Conservation (phyloP, 306 rosid species). For the Begonia peltatifolia region DNA sequence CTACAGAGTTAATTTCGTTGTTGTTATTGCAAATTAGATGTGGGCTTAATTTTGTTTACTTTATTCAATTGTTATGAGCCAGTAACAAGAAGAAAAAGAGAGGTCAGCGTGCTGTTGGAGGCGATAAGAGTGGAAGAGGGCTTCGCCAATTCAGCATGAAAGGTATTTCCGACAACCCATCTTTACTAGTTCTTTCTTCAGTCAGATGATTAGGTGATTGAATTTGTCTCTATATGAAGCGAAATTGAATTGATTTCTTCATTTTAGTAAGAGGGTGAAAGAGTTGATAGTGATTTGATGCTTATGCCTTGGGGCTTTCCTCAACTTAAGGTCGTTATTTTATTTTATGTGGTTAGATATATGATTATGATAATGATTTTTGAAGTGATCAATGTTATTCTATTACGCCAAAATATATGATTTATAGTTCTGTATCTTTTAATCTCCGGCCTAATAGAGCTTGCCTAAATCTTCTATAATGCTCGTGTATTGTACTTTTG, state of each 20-base stretch:
- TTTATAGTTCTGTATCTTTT: too few relatives aligned
- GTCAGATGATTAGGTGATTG: neutral
- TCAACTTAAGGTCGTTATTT: neutral
- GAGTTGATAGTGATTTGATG: conserved; percentile 6
- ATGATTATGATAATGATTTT: too few relatives aligned
- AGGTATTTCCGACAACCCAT: conserved; percentile 35
- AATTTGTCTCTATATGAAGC: neutral
- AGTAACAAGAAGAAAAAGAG: conserved; percentile 90
- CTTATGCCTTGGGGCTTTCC: too few relatives aligned
- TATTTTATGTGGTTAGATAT: neutral
- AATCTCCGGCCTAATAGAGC: too few relatives aligned
- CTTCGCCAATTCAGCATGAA: conserved; percentile 99
- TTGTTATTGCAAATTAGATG: neutral
- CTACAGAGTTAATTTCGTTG: neutral
- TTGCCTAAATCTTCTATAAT: too few relatives aligned
- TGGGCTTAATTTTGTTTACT: neutral
- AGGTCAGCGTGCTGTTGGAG: conserved; percentile 85
- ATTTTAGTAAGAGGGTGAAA: neutral
- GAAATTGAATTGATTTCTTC: neutral
- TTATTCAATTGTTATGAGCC: conserved; percentile 8
- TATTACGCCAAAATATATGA: too few relatives aligned
- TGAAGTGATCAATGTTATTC: too few relatives aligned
- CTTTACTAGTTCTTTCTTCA: conserved; percentile 3
- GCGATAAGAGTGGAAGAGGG: conserved; percentile 96
- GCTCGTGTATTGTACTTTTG: too few relatives aligned